Evolutionary conservation across 176 grass and related monocot genomes (phyloP), one percentile per base, ranked within the genome.

Genomic region (Bromus sterilis): DNA sequence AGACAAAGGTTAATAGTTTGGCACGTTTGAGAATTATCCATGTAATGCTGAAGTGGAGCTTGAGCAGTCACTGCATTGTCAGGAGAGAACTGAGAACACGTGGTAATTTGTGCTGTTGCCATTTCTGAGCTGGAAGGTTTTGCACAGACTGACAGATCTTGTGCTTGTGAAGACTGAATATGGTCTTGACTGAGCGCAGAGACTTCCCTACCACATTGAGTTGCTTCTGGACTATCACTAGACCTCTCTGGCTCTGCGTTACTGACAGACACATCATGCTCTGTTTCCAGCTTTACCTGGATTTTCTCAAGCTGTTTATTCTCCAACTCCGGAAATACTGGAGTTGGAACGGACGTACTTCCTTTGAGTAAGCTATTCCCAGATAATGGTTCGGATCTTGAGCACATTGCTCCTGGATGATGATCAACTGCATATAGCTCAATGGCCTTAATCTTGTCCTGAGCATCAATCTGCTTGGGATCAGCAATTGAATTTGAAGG

Each of bases 1-100:
- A 77, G 79, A 80, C 72, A 67, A 75, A 78, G 23, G 51, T 89
- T 85, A 77, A 73, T 56, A 70, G 86, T 87, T 91, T 84, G 87
- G 74, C 74, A 51, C 29, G 78, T 56, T 80, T 92, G 87, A 82
- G 87, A 73, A 86, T 65, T 85, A 80, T 42, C 80, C 71, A 81
- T 87, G 60, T 84, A 85, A 44, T 91, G 64, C 36, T 78, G 62
- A 85, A 44, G 30, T 90, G 87, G 84, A 74, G 53, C 67, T 91
- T 88, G 88, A 75, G 68, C 51, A 28, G 43, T 61, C 75, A 59
- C 79, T 14, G 49, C 79, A 53, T 37, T 37, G 28, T 36, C 73
- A 1, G 75, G 37, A 56, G 48, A 80, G 77, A 64, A 30, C 68
- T 89, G 80, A 74, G 83, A 69, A 33, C 39, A 37, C 71, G 59